Base-by-base conservation (phyloP, 2,329 filamentous ascomycete genomes). In the Phialophora expanda region DNA sequence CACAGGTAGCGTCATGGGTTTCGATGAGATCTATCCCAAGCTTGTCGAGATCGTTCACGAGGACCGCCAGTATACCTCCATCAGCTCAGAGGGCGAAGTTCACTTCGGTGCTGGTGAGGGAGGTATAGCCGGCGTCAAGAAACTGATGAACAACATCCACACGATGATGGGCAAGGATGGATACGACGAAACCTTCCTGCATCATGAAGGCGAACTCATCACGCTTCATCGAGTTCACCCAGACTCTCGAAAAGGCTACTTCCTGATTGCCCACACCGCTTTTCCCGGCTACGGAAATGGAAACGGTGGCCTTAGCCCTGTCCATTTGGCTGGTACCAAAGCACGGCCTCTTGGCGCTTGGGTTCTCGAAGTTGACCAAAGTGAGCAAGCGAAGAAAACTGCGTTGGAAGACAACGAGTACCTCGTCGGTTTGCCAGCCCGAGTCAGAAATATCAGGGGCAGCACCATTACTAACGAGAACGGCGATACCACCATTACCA, bases 181-280 rank as follows among this genome's bases (percentile, higher is more conserved):
- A 22, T 99, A 96, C 75, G 90, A 93, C 63, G 95, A 99, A 78
- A 97, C 93, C 7, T 94, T 97, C 74, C 92, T 99, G 61, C 94
- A 99, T 75, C 95, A 99, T 76, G 93, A 98, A 70, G 90, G 92
- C 63, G 91, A 99, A 77, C 97, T 97, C 75, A 90, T 99, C 74
- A 99, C 95, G 0, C 92, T 99, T 6, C 95, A 99, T 77, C 86
- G 96, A 68, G 92, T 98, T 2, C 93, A 99, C 75, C 95, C 94
- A 0, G 89, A 91, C 75, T 96, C 92, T 1, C 87, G 95, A 65
- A 96, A 95, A 76, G 95, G 95, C 0, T 94, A 97, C 78, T 97
- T 98, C 78, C 82, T 98, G 55, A 93, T 99, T 72, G 94, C 96
- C 0, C 95, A 98, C 74, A 98, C 95, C 3, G 95, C 96, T 0